A percentile compares a stretch with the other conserved stretches of the same genome.
These are phyloP conservation scores for Colletotrichum sp. DNA, from an alignment of 2,329 filamentous ascomycete genomes.

Conservation along the genomic window DNA sequence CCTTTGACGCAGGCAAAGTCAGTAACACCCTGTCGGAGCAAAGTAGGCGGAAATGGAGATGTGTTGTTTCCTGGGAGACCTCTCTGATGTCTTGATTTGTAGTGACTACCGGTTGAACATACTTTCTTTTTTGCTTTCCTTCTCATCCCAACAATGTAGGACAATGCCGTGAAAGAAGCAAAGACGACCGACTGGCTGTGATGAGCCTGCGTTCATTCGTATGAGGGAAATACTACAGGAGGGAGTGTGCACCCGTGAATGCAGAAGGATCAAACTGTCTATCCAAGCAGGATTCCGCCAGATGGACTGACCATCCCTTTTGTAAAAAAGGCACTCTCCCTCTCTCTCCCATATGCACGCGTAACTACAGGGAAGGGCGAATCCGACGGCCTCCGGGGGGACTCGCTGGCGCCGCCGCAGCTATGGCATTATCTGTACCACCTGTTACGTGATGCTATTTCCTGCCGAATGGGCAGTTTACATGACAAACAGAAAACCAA, in stretches of 20 bases:
- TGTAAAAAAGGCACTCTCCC: not conserved
- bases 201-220: not conserved
- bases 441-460: constrained; percentile 16
- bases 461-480: constrained; percentile 19
- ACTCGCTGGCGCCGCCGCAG: not conserved
- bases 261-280: not conserved
- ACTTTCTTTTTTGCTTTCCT: not conserved
- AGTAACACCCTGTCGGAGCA: not conserved
- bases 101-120: not conserved
- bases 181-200: not conserved
- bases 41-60: not conserved
- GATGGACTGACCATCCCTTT: not conserved
- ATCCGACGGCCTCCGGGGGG: not conserved
- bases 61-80: not conserved
- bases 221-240: not conserved
- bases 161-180: not conserved
- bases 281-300: not conserved
- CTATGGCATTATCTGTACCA: constrained; percentile 18
- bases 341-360: not conserved
- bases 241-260: not conserved
- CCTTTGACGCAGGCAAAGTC: not conserved
- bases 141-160: not conserved
- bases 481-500: constrained; percentile 21
- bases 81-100: not conserved
- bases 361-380: not conserved